Base-by-base conservation (phyloP, 2,329 filamentous ascomycete species). In the Hyphodiscus sp. region DNA sequence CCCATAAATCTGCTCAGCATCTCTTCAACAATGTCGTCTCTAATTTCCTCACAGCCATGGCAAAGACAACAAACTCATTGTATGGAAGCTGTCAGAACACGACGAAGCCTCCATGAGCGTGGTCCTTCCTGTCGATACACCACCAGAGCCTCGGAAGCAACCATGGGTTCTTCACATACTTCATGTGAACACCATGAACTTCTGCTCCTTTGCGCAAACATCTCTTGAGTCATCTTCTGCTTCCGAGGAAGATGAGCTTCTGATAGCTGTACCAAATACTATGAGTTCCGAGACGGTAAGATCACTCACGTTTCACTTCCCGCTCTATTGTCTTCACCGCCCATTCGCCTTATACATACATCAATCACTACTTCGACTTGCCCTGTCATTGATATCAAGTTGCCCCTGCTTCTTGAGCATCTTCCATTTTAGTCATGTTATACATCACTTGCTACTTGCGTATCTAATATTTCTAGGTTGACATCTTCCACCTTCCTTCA, bases 121-220 rank as follows among this genome's bases (percentile, higher is more conserved):
- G 33, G 74, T 73, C 9, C 73, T 95, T 13, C 92, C 92, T 0
- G 78, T 92, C 30, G 89, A 95, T 57, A 71, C 73, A 46, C 73
- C 67, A 1, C 69, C 68, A 26, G 71, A 69, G 45, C 69, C 69
- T 48, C 78, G 73, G 58, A 80, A 78, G 18, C 78, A 85, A 63
- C 94, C 94, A 29, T 95, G 89, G 90, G 74, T 96, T n/a, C 70
- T 96, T 20, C 82, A 96, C 69, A 80, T 88, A 3, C 73, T 99
- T 5, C 77, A 87, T 5, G 90, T 97, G 44, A 96, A 96, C 66
- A 90, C 92, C 1, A 81, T 97, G 73, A 99, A 97, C 67, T 99
- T 97, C 68, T 99, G 94, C 68, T 80, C 87, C 1, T 96, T 96
- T 68, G 78, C 86, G 1, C 66, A 55, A 74, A 7, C 41, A 7